phyloP scores from a whole-genome alignment of 148 eudicot species.

The Linanthus parryae region DNA sequence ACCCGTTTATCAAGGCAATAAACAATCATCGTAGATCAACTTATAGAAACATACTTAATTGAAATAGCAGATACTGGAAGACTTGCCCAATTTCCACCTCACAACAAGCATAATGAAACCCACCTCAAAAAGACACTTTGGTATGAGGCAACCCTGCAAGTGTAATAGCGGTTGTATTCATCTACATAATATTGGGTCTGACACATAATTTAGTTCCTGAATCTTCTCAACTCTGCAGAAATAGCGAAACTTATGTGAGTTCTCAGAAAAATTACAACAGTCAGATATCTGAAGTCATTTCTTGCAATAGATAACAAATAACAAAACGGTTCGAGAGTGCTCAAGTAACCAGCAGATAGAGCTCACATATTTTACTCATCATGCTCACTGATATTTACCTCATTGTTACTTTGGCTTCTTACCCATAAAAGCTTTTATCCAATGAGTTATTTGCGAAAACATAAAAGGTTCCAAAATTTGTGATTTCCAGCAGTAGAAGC shows the following conservation, averaged over 20 bases:
- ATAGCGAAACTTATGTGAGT: neutral
- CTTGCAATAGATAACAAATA: neutral
- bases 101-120: too few species aligned
- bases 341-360: neutral
- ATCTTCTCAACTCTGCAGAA: constrained; percentile 17
- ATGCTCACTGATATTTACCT: neutral
- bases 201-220: constrained; percentile 8
- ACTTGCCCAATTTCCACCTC: too few species aligned
- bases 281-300: neutral
- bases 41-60: neutral
- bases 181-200: constrained; percentile 14
- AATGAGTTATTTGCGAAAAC: too few species aligned
- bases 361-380: too few species aligned
- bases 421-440: too few species aligned
- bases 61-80: too few species aligned
- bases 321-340: neutral
- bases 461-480: too few species aligned
- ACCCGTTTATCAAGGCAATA: neutral
- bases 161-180: neutral
- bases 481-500: too few species aligned
- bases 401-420: too few species aligned
- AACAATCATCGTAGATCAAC: too few species aligned
- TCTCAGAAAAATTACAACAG: neutral
- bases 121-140: neutral
- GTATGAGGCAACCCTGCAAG: neutral